Base-by-base conservation (phyloP, 2,329 filamentous ascomycete genomes). In the Nemania serpens region DNA sequence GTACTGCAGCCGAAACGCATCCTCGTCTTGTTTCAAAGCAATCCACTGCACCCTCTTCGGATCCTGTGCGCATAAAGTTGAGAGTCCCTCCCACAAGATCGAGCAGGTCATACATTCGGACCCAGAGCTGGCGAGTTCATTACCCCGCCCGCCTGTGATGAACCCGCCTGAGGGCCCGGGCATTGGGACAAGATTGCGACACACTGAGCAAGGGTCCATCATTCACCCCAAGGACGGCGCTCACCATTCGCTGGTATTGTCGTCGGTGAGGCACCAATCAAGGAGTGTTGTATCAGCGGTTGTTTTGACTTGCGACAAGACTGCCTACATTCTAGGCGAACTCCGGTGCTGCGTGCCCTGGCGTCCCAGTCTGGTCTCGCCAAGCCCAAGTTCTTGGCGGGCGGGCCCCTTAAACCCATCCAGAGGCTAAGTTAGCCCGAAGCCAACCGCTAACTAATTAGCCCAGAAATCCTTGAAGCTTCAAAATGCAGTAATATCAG, bases 61-160 rank as follows among this genome's bases (percentile, higher is more conserved):
- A n/a, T 55, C 48, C 1, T 59, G 39, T 1, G 51, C 39, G 37
- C 58, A 63, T 25, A 68, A 62, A 5, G 58, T 47, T 2, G 41
- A 43, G 1, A 68, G 57, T 13, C 66, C 64, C 49, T 68, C 64
- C 64, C 64, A 68, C 29, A 68, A 45, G 41, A 68, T 66, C 7
- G 64, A 68, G 53, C 66, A 68, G 12, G 61, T 33, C 33, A 42
- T 58, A 45, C 66, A 68, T n/a, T 29, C 25, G 22, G 58, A 20
- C 6, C 48, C 55, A 6, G 66, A 66, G n/a, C 43, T 41, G n/a
- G 63, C 43, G 12, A 68, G 48, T 17, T 66, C 62, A 1, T 54
- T 45, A 9, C 64, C 66, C 12, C 13, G 43, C 5, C 66, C 66
- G 11, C 62, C 62, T 2, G 56, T 61, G 39, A 68, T 65, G 36